phyloP scores from a whole-genome alignment of 2,329 filamentous ascomycete genomes.

The Zasmidium citrigriseum region DNA sequence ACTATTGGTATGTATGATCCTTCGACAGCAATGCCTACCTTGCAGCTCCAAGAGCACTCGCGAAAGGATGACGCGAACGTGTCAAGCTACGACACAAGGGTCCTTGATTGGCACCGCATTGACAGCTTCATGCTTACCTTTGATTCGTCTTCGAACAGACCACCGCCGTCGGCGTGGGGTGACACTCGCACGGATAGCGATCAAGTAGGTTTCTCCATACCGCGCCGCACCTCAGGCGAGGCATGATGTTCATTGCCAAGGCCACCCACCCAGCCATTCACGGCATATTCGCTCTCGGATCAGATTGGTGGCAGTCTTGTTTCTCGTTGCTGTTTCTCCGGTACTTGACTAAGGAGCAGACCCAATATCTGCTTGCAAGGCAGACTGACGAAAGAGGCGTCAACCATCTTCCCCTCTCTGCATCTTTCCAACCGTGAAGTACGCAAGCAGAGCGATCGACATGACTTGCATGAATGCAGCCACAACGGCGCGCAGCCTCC shows the following conservation, averaged over 20 bases:
- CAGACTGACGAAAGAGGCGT: too few species aligned
- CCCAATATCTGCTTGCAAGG: too few species aligned
- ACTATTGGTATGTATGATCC: neutral
- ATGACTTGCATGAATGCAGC: neutral
- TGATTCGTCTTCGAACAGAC: neutral
- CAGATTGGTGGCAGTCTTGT: too few species aligned
- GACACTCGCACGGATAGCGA: neutral
- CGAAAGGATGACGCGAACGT: neutral
- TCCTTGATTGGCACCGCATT: neutral
- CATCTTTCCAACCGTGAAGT: neutral
- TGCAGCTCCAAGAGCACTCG: neutral
- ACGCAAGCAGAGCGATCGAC: neutral
- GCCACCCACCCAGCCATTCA: neutral
- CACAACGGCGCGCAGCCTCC: neutral
- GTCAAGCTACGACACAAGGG: neutral
- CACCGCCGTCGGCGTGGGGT: neutral
- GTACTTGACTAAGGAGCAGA: neutral
- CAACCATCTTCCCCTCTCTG: too few species aligned
- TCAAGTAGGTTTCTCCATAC: neutral
- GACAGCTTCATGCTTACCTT: neutral
- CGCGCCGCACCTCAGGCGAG: neutral
- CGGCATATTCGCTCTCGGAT: too few species aligned
- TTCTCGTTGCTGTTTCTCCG: neutral
- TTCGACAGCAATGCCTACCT: neutral
- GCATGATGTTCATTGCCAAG: neutral